A percentile compares a stretch with the other conserved stretches of the same genome.
Conservation (phyloP, 768 basidiomycete genomes). For the Tricholoma furcatifolium region DNA sequence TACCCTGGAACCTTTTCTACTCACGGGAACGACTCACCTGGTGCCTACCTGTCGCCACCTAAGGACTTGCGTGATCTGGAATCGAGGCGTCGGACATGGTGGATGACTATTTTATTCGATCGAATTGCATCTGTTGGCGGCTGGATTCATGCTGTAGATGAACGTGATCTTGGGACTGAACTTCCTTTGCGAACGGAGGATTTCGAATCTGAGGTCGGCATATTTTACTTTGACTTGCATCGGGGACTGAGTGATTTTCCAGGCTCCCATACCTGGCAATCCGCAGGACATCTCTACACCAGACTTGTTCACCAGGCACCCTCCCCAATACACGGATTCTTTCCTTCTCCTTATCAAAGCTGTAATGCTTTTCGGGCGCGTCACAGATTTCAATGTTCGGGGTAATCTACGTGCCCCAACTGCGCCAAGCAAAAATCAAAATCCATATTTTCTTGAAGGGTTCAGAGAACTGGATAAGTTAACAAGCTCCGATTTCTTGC, state of each 20-base stretch:
- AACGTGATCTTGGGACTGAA: slow-evolving; percentile 82
- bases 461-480: slow-evolving; percentile 73
- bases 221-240: not conserved
- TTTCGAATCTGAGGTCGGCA: slow-evolving; percentile 69
- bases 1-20: slow-evolving; percentile 82
- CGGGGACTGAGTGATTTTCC: not conserved
- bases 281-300: slow-evolving; percentile 68
- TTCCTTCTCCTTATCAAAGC: slow-evolving; percentile 81
- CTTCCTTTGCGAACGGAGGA: slow-evolving; percentile 73
- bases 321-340: slow-evolving; percentile 77
- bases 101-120: slow-evolving; percentile 89
- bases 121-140: slow-evolving; percentile 79
- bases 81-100: slow-evolving; percentile 81
- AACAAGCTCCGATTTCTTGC: slow-evolving; percentile 64
- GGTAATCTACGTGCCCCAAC: slow-evolving; percentile 66
- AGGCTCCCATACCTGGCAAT: slow-evolving; percentile 67
- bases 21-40: slow-evolving; percentile 65
- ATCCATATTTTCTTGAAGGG: slow-evolving; percentile 65
- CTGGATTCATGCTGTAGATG: slow-evolving; percentile 85
- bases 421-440: slow-evolving; percentile 67
- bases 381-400: slow-evolving; percentile 84
- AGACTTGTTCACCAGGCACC: slow-evolving; percentile 69
- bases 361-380: slow-evolving; percentile 80
- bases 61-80: slow-evolving; percentile 76
- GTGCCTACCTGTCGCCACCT: slow-evolving; percentile 79